Evolutionary conservation across 2,329 filamentous ascomycete species (phyloP).

Genomic region (Aspergillus latus): DNA sequence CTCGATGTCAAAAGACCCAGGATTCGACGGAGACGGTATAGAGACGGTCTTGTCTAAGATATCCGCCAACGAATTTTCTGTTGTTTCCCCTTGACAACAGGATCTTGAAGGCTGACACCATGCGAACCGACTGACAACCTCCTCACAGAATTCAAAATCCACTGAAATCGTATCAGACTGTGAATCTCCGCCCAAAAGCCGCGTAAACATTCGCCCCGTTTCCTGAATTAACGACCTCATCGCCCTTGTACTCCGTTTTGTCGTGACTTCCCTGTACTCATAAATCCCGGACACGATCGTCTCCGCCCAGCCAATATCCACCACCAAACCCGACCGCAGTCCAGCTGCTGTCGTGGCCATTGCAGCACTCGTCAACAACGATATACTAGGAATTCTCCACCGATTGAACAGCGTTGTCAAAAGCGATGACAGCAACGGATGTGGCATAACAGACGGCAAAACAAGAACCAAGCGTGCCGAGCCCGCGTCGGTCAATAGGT

Average conservation of each 20-base stretch:
- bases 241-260: constrained; percentile 69
- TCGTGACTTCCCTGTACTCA: constrained; percentile 82
- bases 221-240: constrained; percentile 70
- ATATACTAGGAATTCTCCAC: constrained; percentile 77
- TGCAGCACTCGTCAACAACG: constrained; percentile 73
- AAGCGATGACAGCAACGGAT: constrained; percentile 72
- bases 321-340: constrained; percentile 76
- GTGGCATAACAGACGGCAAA: constrained; percentile 73
- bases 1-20: constrained; percentile 49
- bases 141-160: constrained; percentile 78
- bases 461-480: constrained; percentile 72
- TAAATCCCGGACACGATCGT: constrained; percentile 83
- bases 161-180: constrained; percentile 46
- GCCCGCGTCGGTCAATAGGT: constrained; percentile 60
- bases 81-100: constrained; percentile 6
- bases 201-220: constrained; percentile 53
- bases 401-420: constrained; percentile 77
- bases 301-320: constrained; percentile 92
- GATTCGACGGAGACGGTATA: constrained; percentile 46
- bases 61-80: constrained; percentile 4
- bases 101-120: constrained; percentile 63
- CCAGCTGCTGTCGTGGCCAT: constrained; percentile 77
- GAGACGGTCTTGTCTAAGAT: constrained; percentile 40
- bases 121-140: constrained; percentile 69
- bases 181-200: constrained; percentile 26